These are phyloP conservation scores for Xylaria sp. DNA, from an alignment of 2,329 filamentous ascomycete species.

Conservation along the genomic window DNA sequence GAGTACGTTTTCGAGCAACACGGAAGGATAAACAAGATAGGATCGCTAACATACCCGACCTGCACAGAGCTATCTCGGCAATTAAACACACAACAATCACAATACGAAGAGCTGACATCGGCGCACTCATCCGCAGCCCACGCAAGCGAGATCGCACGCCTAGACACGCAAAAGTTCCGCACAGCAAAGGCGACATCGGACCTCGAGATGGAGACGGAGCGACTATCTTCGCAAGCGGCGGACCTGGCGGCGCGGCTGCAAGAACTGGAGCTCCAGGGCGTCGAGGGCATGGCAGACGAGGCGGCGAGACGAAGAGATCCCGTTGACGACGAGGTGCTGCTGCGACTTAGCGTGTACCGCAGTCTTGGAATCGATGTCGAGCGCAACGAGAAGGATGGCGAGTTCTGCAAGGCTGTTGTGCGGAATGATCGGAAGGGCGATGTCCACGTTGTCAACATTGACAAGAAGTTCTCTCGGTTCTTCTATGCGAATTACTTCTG, in stretches of 20 bases:
- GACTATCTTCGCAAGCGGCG: conserved; percentile 72
- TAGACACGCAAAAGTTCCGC: conserved; percentile 92
- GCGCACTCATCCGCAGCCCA: conserved; percentile 74
- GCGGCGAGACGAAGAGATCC: conserved; percentile 35
- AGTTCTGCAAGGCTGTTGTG: conserved; percentile 80
- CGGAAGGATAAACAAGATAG: not conserved
- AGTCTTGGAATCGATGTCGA: conserved; percentile 88
- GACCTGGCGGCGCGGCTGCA: conserved; percentile 69
- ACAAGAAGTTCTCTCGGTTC: conserved; percentile 82
- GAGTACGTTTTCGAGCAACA: conserved; percentile 35
- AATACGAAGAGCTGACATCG: conserved; percentile 70
- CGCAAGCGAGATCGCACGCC: conserved; percentile 74
- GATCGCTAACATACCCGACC: conserved; percentile 24
- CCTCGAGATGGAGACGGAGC: conserved; percentile 89
- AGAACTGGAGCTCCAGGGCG: conserved; percentile 79
- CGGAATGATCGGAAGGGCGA: conserved; percentile 82
- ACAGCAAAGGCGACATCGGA: conserved; percentile 88
- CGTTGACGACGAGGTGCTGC: conserved; percentile 58
- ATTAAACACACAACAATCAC: conserved; percentile 66
- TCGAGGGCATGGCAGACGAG: conserved; percentile 56
- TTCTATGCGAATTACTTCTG: conserved; percentile 97
- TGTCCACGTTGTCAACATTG: conserved; percentile 90
- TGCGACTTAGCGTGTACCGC: conserved; percentile 86
- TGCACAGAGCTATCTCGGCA: conserved; percentile 61
- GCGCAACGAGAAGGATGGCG: conserved; percentile 64